A percentile compares a stretch with the other conserved stretches of the same genome.
Conservation (phyloP, 2,329 filamentous ascomycete genomes). For the Calycina marina region DNA sequence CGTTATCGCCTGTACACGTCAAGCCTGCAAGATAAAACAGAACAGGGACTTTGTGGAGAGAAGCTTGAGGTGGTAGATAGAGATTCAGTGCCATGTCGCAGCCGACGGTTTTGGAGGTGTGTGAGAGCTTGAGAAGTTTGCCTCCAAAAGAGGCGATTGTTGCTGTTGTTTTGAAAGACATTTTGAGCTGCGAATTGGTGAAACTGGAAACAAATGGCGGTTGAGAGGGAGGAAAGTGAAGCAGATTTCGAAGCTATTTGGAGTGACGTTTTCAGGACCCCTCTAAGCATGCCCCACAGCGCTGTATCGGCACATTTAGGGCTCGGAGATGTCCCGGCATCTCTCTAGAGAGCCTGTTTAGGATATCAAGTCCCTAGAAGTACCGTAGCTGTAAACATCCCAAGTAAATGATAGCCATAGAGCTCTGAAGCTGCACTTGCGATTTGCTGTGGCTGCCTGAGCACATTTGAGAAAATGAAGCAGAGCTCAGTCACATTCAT, state of each 20-base stretch:
- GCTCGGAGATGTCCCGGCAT: background rate
- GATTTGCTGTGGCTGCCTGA: too few species aligned
- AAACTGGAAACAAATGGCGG: too few species aligned
- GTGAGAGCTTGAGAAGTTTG: conserved; percentile 85
- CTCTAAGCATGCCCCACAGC: too few species aligned
- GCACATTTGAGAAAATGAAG: too few species aligned
- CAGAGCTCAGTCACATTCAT: too few species aligned
- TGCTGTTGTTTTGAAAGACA: conserved; percentile 80
- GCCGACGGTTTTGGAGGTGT: conserved; percentile 62
- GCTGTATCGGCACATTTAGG: background rate
- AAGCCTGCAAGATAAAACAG: conserved; percentile 89
- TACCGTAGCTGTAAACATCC: too few species aligned
- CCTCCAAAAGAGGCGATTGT: conserved; percentile 87
- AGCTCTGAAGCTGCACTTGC: too few species aligned
- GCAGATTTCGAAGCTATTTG: background rate
- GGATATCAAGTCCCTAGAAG: too few species aligned
- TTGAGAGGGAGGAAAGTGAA: too few species aligned
- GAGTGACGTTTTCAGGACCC: conserved; percentile 1
- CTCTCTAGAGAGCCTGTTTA: background rate
- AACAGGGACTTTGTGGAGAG: conserved; percentile 54
- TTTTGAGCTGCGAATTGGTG: conserved; percentile 26
- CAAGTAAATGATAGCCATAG: too few species aligned
- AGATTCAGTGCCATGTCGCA: conserved; percentile 90
- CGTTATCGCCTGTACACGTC: conserved; percentile 87
- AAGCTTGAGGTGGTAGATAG: conserved; percentile 66